Evolutionary conservation across 1,284 basidiomycete genomes (phyloP).

Genomic region (Boletellus deceptivus): DNA sequence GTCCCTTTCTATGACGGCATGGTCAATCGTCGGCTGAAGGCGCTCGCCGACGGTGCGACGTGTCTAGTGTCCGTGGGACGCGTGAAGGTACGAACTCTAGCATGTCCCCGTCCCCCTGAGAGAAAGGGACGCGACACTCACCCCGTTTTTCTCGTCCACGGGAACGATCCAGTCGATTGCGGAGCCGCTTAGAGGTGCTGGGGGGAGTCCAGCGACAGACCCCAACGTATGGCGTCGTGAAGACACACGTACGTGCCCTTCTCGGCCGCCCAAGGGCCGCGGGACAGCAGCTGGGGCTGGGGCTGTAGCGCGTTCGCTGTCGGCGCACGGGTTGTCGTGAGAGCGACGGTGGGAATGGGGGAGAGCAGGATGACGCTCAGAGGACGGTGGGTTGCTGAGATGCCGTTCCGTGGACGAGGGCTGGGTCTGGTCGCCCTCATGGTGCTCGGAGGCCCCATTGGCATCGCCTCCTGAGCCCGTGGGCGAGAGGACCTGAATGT

Average conservation of each 20-base stretch:
- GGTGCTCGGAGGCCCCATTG: neutral
- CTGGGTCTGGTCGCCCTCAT: conserved; percentile 1
- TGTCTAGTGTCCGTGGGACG: conserved; percentile 7
- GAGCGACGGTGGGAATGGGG: neutral
- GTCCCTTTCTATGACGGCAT: conserved; percentile 39
- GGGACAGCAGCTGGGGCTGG: neutral
- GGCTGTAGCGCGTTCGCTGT: conserved; percentile 8
- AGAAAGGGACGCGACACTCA: conserved; percentile 4
- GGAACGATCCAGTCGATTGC: conserved; percentile 32
- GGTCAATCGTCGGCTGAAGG: conserved; percentile 42
- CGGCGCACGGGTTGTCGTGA: conserved; percentile 6
- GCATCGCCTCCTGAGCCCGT: neutral
- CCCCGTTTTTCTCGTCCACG: conserved; percentile 18
- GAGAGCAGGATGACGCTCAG: conserved; percentile 1
- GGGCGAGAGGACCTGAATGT: neutral
- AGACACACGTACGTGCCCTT: conserved; percentile 13
- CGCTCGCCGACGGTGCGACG: conserved; percentile 43
- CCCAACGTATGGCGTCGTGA: conserved; percentile 6
- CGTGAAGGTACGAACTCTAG: neutral
- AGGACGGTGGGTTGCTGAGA: conserved; percentile 2
- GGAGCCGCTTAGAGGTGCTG: neutral
- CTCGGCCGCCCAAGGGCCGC: conserved; percentile 13
- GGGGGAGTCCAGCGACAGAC: neutral
- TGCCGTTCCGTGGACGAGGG: conserved; percentile 14
- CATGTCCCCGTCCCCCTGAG: no score